Evolutionary conservation across 1,284 basidiomycete genomes (phyloP), one percentile per base, ranked within the genome.

Genomic region (Phylloporus gajari): DNA sequence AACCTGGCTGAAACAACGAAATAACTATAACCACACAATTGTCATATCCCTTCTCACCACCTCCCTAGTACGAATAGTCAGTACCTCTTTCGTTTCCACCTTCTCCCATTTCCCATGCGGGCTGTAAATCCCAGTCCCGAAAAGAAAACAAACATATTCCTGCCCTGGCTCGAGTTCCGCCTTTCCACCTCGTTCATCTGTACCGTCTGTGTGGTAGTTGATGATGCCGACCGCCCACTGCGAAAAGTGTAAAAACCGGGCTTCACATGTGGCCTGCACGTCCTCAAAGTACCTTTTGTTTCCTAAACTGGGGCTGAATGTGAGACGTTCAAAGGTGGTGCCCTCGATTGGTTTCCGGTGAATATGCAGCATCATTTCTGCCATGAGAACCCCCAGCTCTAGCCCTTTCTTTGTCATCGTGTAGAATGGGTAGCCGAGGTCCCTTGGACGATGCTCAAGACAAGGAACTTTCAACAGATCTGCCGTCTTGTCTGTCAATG

Each of bases 171-270:
- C 71, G 9, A 79, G 70, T 69, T 76, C 72, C 3, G 62, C 74
- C 21, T 59, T 46, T 1, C 75, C 73, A 25, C 62, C 73, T 9
- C 64, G 70, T 25, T 77, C 67, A 5, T 62, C 77, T 6, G 66
- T 69, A 3, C 74, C 75, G 48, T 77, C 76, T 1, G 77, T 76
- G 62, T 69, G 71, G 58, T 79, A 78, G 46, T 79, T 79, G 40
- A 79, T 76, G 62, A 77, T 70, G 3, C 77, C 76, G 15, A 79
- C 70, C 17, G 77, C 77, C 76, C 77, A 79, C 23, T 42, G 77
- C 5, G 77, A 79, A 59, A 74, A 76, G 44, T 67, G 76, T 13
- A 78, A 46, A 40, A 72, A 79, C 56, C 68, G 63, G 3, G 68
- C 69, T 25, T 77, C 72, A 32, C 76, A 79, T 35, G 59, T 4